A percentile compares a stretch with the other conserved stretches of the same genome.
Conservation (phyloP, 352 stramenopile genomes). For the Pythium insidiosum region DNA sequence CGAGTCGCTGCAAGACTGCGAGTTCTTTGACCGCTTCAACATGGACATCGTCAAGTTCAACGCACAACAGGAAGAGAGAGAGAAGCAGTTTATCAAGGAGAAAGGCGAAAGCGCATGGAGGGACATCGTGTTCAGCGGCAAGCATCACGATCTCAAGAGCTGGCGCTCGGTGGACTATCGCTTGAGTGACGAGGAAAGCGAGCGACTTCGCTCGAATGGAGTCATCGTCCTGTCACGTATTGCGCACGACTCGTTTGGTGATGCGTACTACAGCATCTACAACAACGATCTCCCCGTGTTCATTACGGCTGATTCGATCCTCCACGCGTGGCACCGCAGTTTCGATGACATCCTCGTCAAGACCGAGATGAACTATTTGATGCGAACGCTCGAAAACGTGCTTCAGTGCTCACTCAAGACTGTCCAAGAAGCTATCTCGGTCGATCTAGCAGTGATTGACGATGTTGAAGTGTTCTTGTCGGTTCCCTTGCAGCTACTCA, state of each 20-base stretch:
- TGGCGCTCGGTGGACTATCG: conserved; percentile 15
- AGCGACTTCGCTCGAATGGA: conserved; percentile 7
- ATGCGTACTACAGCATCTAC: conserved; percentile 22
- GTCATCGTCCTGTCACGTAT: conserved; percentile 14
- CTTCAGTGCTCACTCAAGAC: too few relatives aligned
- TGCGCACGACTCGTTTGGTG: conserved; percentile 17
- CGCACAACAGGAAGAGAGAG: too few relatives aligned
- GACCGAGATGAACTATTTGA: conserved; percentile 8
- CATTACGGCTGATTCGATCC: conserved; percentile 22
- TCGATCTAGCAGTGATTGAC: too few relatives aligned
- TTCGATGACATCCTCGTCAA: conserved; percentile 23
- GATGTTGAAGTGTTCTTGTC: too few relatives aligned
- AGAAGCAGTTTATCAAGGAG: too few relatives aligned
- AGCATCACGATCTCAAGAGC: conserved; percentile 14
- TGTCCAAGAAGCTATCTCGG: too few relatives aligned
- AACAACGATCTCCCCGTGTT: conserved; percentile 24
- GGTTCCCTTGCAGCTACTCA: too few relatives aligned
- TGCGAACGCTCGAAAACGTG: background rate
- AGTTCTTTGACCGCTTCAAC: too few relatives aligned
- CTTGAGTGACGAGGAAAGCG: conserved; percentile 10
- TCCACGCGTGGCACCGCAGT: conserved; percentile 28
- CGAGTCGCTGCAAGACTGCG: too few relatives aligned
- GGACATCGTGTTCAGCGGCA: too few relatives aligned
- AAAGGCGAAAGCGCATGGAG: too few relatives aligned
- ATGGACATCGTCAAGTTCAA: too few relatives aligned